phyloP scores from a whole-genome alignment of 305 asterid genomes.

The Fraxinus angustifolia region DNA sequence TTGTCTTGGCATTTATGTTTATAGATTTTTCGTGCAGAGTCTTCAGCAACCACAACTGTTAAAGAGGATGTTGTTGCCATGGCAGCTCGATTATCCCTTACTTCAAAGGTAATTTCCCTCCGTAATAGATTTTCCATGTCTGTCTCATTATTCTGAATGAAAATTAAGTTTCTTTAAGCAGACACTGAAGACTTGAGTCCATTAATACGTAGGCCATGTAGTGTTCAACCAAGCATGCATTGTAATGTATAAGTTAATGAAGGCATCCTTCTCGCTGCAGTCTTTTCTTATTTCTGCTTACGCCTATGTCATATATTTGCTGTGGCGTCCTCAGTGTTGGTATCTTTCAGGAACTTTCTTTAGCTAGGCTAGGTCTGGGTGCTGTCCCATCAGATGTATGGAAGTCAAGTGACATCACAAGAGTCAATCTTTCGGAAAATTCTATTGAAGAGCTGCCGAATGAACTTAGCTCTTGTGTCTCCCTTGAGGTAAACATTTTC shows the following conservation, averaged over 20 bases:
- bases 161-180: slow-evolving; percentile 15
- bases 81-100: slow-evolving; percentile 71
- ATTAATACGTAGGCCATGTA: background rate
- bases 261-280: slow-evolving; percentile 6
- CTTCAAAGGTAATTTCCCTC: slow-evolving; percentile 66
- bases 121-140: slow-evolving; percentile 9
- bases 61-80: slow-evolving; percentile 56
- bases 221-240: slow-evolving; percentile 16
- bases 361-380: slow-evolving; percentile 56
- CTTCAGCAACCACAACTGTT: slow-evolving; percentile 47
- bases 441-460: slow-evolving; percentile 75
- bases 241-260: slow-evolving; percentile 3
- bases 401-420: slow-evolving; percentile 63
- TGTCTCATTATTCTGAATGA: slow-evolving; percentile 10
- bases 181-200: slow-evolving; percentile 3
- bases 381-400: slow-evolving; percentile 75
- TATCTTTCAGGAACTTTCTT: slow-evolving; percentile 76
- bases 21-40: slow-evolving; percentile 38
- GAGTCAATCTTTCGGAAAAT: slow-evolving; percentile 75
- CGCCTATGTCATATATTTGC: background rate
- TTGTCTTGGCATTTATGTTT: slow-evolving; percentile 8
- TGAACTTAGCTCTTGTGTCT: slow-evolving; percentile 67
- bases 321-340: slow-evolving; percentile 14
- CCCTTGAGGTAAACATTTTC: slow-evolving; percentile 63
- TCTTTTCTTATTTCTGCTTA: slow-evolving; percentile 11